Evolutionary conservation across 2,329 filamentous ascomycete genomes (phyloP), one percentile per base, ranked within the genome.

Genomic region (Escovopsis sp.): DNA sequence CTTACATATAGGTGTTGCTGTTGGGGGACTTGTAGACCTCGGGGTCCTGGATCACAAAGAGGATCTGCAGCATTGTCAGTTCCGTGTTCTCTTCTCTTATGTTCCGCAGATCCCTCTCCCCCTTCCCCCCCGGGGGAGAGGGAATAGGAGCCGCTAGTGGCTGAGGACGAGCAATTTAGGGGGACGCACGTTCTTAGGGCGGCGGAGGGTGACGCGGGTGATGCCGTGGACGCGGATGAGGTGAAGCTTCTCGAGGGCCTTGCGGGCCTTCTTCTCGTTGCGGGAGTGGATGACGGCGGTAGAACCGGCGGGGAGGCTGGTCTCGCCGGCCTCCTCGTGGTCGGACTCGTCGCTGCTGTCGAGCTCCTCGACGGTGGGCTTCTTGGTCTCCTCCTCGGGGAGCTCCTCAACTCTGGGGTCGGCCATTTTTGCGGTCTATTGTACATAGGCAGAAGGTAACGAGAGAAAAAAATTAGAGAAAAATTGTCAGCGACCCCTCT

Each of bases 191-290:
- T 94, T 94, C 79, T 98, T 98, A 54, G 92, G 92, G 64, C 92
- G 76, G 66, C 90, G 83, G 57, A 98, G 78, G 48, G 92, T 98
- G 54, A 98, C 92, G 58, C 90, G 80, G 55, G 90, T 98, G 66
- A 98, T 98, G 60, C 90, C 92, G 56, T 83, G 81, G 50, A 98
- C 81, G 57, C 88, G 86, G 73, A 85, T 90, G 60, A 98, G 71
- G 60, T 93, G 87, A 58, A 96, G 78, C 79, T 98, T 98, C 64
- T 86, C 83, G 61, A 98, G 93, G 56, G 87, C 86, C 77, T 98
- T 98, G 68, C 90, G 81, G 54, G 90, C 92, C 79, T 98, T 98
- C 83, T 98, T 98, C 81, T 98, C 90, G 70, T 96, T 96, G 65
- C 90, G 86, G 59, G 85, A 94, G 76, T 96, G 88, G 57, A 98